A percentile compares a stretch with the other conserved stretches of the same genome.
Evolutionary conservation across 331 rosid genomes (phyloP).

Genomic region (Cydonia oblonga): DNA sequence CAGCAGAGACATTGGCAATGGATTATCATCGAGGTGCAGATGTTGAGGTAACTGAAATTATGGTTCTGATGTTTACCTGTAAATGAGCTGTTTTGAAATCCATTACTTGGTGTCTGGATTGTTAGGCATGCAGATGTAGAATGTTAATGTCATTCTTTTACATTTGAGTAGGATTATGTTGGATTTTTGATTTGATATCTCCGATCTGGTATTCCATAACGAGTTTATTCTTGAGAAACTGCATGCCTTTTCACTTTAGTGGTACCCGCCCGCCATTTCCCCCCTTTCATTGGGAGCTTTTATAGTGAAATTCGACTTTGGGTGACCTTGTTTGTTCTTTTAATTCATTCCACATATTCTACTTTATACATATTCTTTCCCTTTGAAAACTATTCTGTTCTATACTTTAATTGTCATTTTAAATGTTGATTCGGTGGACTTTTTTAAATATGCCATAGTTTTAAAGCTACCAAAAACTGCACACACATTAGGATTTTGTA

Average conservation of each 20-base stretch:
- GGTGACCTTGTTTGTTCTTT: background rate
- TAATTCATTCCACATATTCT: background rate
- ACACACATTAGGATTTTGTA: background rate
- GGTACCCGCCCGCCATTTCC: background rate
- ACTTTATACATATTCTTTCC: background rate
- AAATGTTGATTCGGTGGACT: background rate
- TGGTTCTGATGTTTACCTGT: background rate
- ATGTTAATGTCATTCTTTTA: background rate
- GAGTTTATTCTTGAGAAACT: background rate
- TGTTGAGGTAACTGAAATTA: conserved; percentile 55
- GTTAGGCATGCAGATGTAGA: background rate
- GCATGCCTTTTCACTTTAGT: background rate
- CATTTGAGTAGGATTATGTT: background rate
- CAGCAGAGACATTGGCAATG: conserved; percentile 91
- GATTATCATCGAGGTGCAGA: conserved; percentile 97
- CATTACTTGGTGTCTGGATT: background rate
- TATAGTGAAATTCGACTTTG: background rate
- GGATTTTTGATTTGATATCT: background rate
- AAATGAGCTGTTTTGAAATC: background rate
- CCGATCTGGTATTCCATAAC: background rate
- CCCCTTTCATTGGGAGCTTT: background rate
- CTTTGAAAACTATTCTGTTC: background rate
- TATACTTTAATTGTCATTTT: background rate
- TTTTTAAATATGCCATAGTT: background rate
- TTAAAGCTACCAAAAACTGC: background rate